Evolutionary conservation across 768 basidiomycete genomes (phyloP), one percentile per base, ranked within the genome.

Genomic region (Stropharia rugosoannulata): DNA sequence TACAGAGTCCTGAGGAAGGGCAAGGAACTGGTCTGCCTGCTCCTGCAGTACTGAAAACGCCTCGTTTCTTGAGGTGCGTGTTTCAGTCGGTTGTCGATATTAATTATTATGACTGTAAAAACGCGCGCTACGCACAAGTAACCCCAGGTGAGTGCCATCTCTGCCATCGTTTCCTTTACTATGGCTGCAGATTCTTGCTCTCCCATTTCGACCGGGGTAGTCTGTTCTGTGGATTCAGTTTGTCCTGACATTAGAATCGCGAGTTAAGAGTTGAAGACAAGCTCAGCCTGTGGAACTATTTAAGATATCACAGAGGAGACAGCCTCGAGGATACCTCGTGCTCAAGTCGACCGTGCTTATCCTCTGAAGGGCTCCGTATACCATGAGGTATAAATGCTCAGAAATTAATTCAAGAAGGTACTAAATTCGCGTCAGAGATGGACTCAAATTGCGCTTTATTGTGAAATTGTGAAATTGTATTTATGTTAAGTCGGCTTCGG

Each of bases 251-350:
- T 58, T 9, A 41, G 11, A 19, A 29, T 13, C 9, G 37, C 42
- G 22, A 11, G 40, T 45, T 18, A 37, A 27, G 42, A 5, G 35
- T n/a, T 16, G 37, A 13, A 37, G 22, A 22, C 22, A 22, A 1
- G 22, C 22, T 22, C 22, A 22, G 22, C 4, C 22, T 22, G 22
- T 22, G 22, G 22, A 22, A 22, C 22, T 57, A 44, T 32, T 32
- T 32, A 32, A 43, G 13, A n/a, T 39, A 9, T 9, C 22, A 37
- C 42, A 39, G 38, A 54, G 49, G 38, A 10, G 29, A 35, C 27
- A 12, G 61, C 66, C 66, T 68, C 58, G 58, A 58, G 63, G 62
- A 37, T 39, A 46, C 63, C 65, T 62, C 65, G 55, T 64, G 66
- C 16, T 32, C 13, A 32, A 15, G 39, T 27, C 9, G 37, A 39